phyloP scores from a whole-genome alignment of 2,329 filamentous ascomycete species.

The Colletotrichum filicis region DNA sequence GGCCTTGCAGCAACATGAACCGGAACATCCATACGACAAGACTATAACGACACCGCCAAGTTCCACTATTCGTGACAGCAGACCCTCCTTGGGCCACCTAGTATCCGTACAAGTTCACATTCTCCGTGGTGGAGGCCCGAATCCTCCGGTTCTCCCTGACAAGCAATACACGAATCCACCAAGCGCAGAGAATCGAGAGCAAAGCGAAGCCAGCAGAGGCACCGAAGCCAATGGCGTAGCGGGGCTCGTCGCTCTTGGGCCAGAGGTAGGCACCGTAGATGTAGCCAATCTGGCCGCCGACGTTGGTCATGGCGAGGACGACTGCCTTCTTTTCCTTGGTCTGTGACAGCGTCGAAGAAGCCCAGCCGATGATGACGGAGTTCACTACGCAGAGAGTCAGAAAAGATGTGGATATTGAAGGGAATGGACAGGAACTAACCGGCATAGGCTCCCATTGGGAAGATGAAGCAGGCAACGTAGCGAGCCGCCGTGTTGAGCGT shows the following conservation, averaged over 20 bases:
- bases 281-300: constrained; percentile 56
- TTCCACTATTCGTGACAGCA: background rate
- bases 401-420: accelerated
- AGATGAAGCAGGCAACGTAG: constrained; percentile 55
- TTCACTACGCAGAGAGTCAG: constrained; percentile 39
- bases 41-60: background rate
- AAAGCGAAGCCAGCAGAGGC: constrained; percentile 56
- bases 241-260: constrained; percentile 55
- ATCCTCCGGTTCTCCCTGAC: constrained; percentile 54
- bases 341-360: constrained; percentile 54
- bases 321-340: constrained; percentile 61
- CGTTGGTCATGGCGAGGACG: constrained; percentile 60
- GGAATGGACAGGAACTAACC: background rate
- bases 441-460: constrained; percentile 53
- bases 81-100: constrained; percentile 34
- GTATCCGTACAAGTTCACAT: constrained; percentile 51
- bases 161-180: constrained; percentile 53
- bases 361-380: constrained; percentile 59
- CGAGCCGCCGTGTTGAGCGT: constrained; percentile 52
- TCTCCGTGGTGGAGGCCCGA: constrained; percentile 44
- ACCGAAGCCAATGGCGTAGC: constrained; percentile 56
- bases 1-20: no score
- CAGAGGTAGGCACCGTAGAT: constrained; percentile 64
- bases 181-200: constrained; percentile 50
- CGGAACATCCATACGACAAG: background rate